Evolutionary conservation across 2,329 filamentous ascomycete species (phyloP).

Genomic region (Paraphaeosphaeria minitans): DNA sequence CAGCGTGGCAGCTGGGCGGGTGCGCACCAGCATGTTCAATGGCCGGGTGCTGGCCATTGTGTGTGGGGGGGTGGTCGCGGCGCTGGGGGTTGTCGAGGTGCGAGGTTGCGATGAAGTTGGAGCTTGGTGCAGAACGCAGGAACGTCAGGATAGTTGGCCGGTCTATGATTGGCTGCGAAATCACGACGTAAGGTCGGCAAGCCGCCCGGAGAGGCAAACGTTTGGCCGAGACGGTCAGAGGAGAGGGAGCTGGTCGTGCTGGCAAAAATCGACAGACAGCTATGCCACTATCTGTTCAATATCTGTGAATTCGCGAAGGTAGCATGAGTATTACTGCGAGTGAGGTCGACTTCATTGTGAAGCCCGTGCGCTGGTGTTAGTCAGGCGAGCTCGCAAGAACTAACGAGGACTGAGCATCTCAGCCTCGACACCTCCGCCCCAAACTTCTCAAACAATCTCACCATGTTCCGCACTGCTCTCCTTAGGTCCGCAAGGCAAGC

Average conservation of each 20-base stretch:
- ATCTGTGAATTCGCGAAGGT: neutral
- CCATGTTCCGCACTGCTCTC: constrained; percentile 89
- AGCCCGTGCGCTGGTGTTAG: neutral
- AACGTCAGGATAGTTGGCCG: constrained; percentile 24
- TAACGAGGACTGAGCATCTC: constrained; percentile 23
- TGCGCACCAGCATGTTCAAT: constrained; percentile 55
- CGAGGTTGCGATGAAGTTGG: constrained; percentile 28
- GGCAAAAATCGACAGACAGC: neutral
- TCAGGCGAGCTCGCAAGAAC: constrained; percentile 3
- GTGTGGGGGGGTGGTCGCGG: constrained; percentile 35
- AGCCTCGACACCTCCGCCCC: constrained; percentile 29
- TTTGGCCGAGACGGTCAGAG: constrained; percentile 5
- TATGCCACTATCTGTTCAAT: too few relatives aligned
- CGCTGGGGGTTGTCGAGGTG: constrained; percentile 25
- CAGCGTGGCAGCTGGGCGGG: constrained; percentile 48
- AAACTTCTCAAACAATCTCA: constrained; percentile 43
- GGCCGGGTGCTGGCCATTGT: constrained; percentile 56
- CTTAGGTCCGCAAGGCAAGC: constrained; percentile 72
- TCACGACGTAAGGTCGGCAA: constrained; percentile 27
- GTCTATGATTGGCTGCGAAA: constrained; percentile 38
- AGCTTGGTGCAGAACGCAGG: constrained; percentile 22
- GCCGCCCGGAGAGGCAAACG: constrained; percentile 17
- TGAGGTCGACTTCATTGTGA: neutral
- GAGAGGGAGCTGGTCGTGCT: neutral
- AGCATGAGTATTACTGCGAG: neutral